Evolutionary conservation across 768 basidiomycete species (phyloP).

Genomic region (Clitopilus hobsonii): DNA sequence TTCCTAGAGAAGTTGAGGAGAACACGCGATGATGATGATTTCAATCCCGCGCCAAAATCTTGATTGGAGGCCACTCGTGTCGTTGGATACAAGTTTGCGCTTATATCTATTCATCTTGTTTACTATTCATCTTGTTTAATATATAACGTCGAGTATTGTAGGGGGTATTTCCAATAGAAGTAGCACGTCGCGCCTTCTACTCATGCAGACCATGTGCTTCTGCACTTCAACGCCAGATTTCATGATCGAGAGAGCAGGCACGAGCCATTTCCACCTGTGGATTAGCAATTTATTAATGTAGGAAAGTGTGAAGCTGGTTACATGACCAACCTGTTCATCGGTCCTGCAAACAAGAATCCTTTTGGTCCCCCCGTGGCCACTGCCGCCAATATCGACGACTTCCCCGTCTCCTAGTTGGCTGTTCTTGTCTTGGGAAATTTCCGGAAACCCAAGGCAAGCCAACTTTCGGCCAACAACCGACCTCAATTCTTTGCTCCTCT

Average conservation of each 20-base stretch:
- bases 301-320: background rate
- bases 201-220: constrained; percentile 1
- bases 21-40: constrained; percentile 10
- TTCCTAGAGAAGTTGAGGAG: constrained; percentile 12
- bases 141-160: background rate
- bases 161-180: background rate
- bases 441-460: constrained; percentile 56
- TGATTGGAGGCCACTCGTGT: background rate
- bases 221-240: too few relatives aligned
- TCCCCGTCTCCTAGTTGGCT: constrained; percentile 30
- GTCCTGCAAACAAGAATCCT: constrained; percentile 59
- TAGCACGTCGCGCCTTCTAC: too few relatives aligned
- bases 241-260: constrained; percentile 25
- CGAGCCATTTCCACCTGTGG: constrained; percentile 37
- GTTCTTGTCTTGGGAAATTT: constrained; percentile 46
- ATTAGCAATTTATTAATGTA: constrained; percentile 2
- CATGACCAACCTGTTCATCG: constrained; percentile 50
- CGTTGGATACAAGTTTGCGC: background rate
- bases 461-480: constrained; percentile 49
- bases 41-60: constrained; percentile 3
- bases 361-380: constrained; percentile 17
- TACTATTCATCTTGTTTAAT: background rate
- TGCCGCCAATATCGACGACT: constrained; percentile 43
- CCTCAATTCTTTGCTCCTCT: constrained; percentile 61
- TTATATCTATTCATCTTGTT: background rate